Percentiles rank a stretch among this genome's conserved stretches.
Conservation (phyloP, 768 basidiomycete species). For the Phaffia australis region DNA sequence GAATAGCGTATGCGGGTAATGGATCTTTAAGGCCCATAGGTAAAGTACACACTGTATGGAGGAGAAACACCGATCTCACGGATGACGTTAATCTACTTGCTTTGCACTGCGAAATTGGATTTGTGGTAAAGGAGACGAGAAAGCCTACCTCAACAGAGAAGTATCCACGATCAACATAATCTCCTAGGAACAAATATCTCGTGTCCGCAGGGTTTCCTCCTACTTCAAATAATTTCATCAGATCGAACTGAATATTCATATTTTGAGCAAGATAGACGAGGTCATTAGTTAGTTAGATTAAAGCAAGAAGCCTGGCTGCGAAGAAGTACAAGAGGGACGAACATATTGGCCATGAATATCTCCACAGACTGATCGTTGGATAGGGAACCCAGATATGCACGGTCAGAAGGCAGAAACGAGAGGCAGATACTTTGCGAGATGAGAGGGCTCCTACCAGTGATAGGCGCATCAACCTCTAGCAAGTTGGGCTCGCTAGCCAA, state of each 20-base stretch:
- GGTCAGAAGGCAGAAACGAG: not conserved
- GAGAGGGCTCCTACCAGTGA: conserved; percentile 15
- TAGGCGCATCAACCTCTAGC: conserved; percentile 23
- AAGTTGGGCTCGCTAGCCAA: conserved; percentile 21
- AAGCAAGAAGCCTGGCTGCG: not conserved
- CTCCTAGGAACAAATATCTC: conserved; percentile 52
- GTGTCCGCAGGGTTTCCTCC: conserved; percentile 26
- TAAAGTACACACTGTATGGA: conserved; percentile 77
- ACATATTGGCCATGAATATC: conserved; percentile 26
- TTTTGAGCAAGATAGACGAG: not conserved
- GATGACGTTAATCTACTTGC: not conserved
- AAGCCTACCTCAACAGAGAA: conserved; percentile 73
- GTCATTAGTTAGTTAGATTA: not conserved
- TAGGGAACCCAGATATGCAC: not conserved
- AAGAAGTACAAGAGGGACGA: not conserved
- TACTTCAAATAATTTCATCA: conserved; percentile 27
- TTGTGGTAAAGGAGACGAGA: not conserved
- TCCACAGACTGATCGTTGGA: conserved; percentile 21
- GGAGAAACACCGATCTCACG: not conserved
- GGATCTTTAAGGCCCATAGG: conserved; percentile 96
- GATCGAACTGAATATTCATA: conserved; percentile 11
- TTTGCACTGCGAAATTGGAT: not conserved
- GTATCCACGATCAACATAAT: conserved; percentile 88
- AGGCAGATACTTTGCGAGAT: not conserved
- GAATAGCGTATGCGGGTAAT: conserved; percentile 96